Evolutionary conservation across 2,329 filamentous ascomycete species (phyloP).

Genomic region (Bipolaris cookei): DNA sequence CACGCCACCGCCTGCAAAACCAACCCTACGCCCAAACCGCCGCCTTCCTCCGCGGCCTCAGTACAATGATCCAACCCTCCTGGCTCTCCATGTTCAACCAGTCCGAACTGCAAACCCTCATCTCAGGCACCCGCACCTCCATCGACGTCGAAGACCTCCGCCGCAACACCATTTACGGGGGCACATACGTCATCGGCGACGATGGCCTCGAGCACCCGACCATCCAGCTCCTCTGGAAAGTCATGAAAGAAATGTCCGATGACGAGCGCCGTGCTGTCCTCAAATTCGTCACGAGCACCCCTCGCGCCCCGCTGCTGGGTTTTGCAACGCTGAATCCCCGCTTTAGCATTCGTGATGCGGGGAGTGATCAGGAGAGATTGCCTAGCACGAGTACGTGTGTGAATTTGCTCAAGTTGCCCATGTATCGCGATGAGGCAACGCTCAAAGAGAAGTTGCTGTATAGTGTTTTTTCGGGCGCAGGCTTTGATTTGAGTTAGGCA

Average conservation of each 20-base stretch:
- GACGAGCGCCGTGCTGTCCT: slow-evolving; percentile 82
- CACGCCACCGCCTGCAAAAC: slow-evolving; percentile 80
- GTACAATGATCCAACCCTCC: slow-evolving; percentile 83
- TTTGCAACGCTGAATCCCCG: slow-evolving; percentile 83
- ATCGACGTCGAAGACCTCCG: slow-evolving; percentile 89
- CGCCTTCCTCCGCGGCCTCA: slow-evolving; percentile 85
- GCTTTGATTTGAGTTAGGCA: slow-evolving; percentile 71
- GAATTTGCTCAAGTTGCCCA: slow-evolving; percentile 89
- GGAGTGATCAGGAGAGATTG: slow-evolving; percentile 74
- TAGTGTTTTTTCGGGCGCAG: slow-evolving; percentile 85
- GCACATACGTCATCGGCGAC: slow-evolving; percentile 87
- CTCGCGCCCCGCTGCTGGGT: slow-evolving; percentile 84
- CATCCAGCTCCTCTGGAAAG: slow-evolving; percentile 87
- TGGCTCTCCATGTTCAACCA: slow-evolving; percentile 99
- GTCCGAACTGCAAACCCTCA: slow-evolving; percentile 87
- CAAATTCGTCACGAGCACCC: slow-evolving; percentile 95
- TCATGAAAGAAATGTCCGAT: slow-evolving; percentile 78
- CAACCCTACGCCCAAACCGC: slow-evolving; percentile 83
- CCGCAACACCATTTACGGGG: slow-evolving; percentile 83
- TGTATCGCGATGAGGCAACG: slow-evolving; percentile 70
- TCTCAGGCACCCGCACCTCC: slow-evolving; percentile 83
- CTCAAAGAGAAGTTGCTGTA: slow-evolving; percentile 85
- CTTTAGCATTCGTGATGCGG: slow-evolving; percentile 89
- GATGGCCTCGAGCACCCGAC: slow-evolving; percentile 86
- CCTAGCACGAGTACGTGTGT: slow-evolving; percentile 97